Conservation (phyloP, 345 rosid genomes). For the Ceriops tagal region DNA sequence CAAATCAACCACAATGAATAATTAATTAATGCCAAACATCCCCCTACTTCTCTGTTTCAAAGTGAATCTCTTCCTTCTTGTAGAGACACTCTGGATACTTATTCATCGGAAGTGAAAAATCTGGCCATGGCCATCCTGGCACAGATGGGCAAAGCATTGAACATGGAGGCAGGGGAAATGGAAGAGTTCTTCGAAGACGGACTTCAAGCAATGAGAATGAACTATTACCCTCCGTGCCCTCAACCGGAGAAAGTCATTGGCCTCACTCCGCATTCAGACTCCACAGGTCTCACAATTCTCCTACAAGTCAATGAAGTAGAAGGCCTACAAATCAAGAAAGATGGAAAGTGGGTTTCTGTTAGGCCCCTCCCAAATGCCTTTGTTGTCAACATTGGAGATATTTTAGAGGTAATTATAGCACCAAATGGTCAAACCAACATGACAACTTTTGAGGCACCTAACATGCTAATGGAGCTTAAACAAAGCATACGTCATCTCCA, state of each 20-base stretch:
- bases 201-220: conserved; percentile 22
- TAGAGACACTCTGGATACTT: conserved; percentile 24
- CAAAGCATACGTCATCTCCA: too few species aligned
- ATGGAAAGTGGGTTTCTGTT: conserved; percentile 19
- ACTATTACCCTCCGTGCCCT: conserved; percentile 37
- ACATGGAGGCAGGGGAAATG: conserved; percentile 24
- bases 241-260: conserved; percentile 30
- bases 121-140: conserved; percentile 15
- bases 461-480: too few species aligned
- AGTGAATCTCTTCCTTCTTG: neutral
- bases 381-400: conserved; percentile 21
- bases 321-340: conserved; percentile 26
- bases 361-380: conserved; percentile 25
- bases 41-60: too few species aligned
- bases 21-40: too few species aligned
- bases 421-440: neutral
- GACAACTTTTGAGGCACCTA: too few species aligned
- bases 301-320: conserved; percentile 26
- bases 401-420: conserved; percentile 8
- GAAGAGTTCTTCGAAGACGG: conserved; percentile 23
- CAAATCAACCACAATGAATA: too few species aligned
- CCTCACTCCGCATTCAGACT: conserved; percentile 31
- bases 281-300: conserved; percentile 25
- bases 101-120: conserved; percentile 15
- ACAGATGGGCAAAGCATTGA: conserved; percentile 20